Conservation (phyloP, 208 protist species). For the Leishmania mexicana region DNA sequence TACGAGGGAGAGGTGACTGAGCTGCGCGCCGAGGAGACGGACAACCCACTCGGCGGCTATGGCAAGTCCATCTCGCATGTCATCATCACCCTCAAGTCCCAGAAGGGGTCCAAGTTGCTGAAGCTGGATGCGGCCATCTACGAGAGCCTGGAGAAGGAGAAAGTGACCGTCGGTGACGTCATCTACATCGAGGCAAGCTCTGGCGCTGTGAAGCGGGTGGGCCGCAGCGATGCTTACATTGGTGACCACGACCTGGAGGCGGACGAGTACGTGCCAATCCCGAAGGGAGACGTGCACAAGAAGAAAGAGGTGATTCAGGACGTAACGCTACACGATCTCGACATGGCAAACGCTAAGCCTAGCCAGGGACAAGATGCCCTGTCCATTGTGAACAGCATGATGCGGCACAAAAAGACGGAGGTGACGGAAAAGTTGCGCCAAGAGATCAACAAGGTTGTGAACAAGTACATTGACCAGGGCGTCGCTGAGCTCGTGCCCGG, state of each 20-base stretch:
- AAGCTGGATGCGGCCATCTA: slow-evolving; percentile 99
- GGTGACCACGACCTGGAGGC: slow-evolving; percentile 98
- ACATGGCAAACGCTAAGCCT: slow-evolving; percentile 98
- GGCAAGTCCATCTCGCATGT: slow-evolving; percentile 99
- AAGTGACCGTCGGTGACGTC: slow-evolving; percentile 98
- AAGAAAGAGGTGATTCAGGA: slow-evolving; percentile 99
- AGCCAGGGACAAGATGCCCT: slow-evolving; percentile 98
- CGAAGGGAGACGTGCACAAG: slow-evolving; percentile 99
- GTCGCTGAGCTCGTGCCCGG: slow-evolving; percentile 99
- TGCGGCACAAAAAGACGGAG: slow-evolving; percentile 99
- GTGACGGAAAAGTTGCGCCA: slow-evolving; percentile 99
- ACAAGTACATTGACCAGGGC: slow-evolving; percentile 99
- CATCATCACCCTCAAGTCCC: slow-evolving; percentile 98
- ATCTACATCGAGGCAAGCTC: slow-evolving; percentile 99
- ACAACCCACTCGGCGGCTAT: slow-evolving; percentile 98
- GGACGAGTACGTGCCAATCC: slow-evolving; percentile 99
- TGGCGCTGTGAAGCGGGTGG: slow-evolving; percentile 97
- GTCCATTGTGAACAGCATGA: slow-evolving; percentile 97
- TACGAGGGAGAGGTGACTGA: slow-evolving; percentile 99
- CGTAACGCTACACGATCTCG: slow-evolving; percentile 99
- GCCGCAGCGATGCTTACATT: slow-evolving; percentile 95
- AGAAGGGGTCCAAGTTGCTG: slow-evolving; percentile 98
- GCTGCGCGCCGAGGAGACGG: slow-evolving; percentile 98
- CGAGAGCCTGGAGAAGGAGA: slow-evolving; percentile 99
- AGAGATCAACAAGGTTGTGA: slow-evolving; percentile 99